Conservation (phyloP, 257 asterid genomes). For the Gentiana straminea region DNA sequence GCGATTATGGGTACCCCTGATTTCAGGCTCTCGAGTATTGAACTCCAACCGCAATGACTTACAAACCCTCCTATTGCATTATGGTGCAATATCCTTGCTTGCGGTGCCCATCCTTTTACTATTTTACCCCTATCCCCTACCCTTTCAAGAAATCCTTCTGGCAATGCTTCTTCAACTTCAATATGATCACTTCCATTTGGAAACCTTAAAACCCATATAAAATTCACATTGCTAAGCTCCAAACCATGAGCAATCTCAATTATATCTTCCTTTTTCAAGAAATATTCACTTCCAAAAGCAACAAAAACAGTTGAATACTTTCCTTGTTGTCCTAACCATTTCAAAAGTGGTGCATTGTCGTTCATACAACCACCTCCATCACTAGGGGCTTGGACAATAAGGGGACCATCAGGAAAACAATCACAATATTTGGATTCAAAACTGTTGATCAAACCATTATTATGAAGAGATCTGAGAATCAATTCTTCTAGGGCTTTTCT, state of each 20-base stretch:
- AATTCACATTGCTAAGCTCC: slow-evolving; percentile 31
- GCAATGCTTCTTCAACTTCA: slow-evolving; percentile 12
- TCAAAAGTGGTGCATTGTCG: too few relatives aligned
- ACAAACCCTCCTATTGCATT: slow-evolving; percentile 15
- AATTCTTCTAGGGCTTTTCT: too few relatives aligned
- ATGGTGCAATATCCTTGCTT: slow-evolving; percentile 14
- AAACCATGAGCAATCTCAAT: slow-evolving; percentile 28
- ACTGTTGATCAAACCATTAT: too few relatives aligned
- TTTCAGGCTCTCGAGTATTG: slow-evolving; percentile 13
- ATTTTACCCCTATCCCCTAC: slow-evolving; percentile 14
- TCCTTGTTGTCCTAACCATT: too few relatives aligned
- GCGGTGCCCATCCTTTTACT: slow-evolving; percentile 23
- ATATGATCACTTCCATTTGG: slow-evolving; percentile 11
- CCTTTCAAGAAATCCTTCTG: slow-evolving; percentile 15
- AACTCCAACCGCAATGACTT: slow-evolving; percentile 22
- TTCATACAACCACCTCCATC: too few relatives aligned
- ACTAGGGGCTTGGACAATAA: too few relatives aligned
- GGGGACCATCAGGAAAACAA: too few relatives aligned
- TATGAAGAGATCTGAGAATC: too few relatives aligned
- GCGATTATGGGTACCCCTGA: slow-evolving; percentile 22
- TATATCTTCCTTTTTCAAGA: not conserved
- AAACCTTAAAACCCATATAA: slow-evolving; percentile 34
- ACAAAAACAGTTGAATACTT: too few relatives aligned
- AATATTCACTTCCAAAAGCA: too few relatives aligned
- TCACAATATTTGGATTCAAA: too few relatives aligned